phyloP scores from a whole-genome alignment of 192 early-diverging fungal species.

The Backusella sp. region DNA sequence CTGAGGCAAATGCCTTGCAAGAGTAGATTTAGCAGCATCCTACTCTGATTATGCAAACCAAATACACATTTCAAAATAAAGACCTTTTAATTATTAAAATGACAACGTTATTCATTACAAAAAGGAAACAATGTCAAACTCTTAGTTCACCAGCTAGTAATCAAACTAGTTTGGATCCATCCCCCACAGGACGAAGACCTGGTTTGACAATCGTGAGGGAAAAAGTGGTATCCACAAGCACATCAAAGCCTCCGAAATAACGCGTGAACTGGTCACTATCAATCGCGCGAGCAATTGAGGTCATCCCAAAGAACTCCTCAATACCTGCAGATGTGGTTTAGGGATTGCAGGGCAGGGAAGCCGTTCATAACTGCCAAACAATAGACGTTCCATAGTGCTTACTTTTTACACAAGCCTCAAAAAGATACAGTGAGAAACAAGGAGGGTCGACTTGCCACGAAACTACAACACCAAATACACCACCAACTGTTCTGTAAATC shows the following conservation, averaged over 20 bases:
- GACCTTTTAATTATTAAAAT: no score
- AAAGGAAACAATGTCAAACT: background rate
- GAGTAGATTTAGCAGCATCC: no score
- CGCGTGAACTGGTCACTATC: background rate
- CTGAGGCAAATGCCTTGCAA: no score
- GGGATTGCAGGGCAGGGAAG: background rate
- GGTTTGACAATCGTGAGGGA: background rate
- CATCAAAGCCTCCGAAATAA: background rate
- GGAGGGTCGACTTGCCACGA: background rate
- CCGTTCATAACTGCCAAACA: background rate
- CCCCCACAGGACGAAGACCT: slow-evolving; percentile 3
- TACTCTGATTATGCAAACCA: no score
- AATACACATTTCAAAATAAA: no score
- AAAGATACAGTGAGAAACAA: background rate
- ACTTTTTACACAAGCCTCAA: background rate
- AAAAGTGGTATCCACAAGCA: background rate
- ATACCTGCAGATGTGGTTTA: background rate
- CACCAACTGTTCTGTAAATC: background rate
- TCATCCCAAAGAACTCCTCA: background rate
- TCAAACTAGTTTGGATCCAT: background rate
- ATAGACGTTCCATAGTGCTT: background rate
- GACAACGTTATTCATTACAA: background rate
- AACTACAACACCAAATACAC: background rate
- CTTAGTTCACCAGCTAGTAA: background rate
- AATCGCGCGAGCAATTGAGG: background rate